phyloP scores from a whole-genome alignment of 2,329 filamentous ascomycete genomes.

The Furcasterigmium sp. region DNA sequence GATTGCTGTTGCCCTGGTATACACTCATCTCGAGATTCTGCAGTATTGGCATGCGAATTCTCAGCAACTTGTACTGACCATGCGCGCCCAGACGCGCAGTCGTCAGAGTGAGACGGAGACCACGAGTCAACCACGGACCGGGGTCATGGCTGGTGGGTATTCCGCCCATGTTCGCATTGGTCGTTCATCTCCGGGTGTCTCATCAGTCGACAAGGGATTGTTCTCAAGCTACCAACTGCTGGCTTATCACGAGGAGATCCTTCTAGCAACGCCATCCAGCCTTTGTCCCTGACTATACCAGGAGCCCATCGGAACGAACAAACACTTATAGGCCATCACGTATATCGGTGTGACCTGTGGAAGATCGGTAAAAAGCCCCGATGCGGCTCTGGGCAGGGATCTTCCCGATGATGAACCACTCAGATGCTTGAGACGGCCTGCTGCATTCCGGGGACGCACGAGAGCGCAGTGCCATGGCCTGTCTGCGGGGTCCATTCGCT shows the following conservation, averaged over 20 bases:
- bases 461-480: background rate
- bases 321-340: no score
- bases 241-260: no score
- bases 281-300: no score
- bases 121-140: background rate
- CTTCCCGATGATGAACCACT: background rate
- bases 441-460: background rate
- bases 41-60: background rate
- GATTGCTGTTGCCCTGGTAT: no score
- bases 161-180: constrained; percentile 1
- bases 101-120: background rate
- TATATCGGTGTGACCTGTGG: no score
- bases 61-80: background rate
- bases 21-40: no score
- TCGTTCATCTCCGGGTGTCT: constrained; percentile 4
- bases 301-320: no score
- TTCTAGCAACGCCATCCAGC: no score
- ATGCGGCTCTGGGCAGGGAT: background rate
- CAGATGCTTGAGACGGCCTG: background rate
- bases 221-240: no score
- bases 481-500: no score
- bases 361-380: background rate
- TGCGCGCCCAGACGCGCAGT: background rate
- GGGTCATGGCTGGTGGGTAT: background rate
- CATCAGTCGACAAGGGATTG: no score